These are phyloP conservation scores for Apostasia shenzhenica DNA, from an alignment of 106 monocot genomes.

Conservation along the genomic window DNA sequence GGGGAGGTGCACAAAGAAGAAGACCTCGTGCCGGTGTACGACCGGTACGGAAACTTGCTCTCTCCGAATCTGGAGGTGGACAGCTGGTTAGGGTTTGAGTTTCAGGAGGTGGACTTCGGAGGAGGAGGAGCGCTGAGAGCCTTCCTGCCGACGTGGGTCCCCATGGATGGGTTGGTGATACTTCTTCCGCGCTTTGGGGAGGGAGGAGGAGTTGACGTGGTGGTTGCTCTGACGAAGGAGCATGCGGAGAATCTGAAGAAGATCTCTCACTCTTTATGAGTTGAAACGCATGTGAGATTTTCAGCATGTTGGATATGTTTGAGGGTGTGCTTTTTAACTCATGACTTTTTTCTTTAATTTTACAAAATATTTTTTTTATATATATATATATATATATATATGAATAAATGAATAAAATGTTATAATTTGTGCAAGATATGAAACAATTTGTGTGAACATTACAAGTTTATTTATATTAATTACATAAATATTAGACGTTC, in stretches of 20 bases:
- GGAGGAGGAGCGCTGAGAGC: slow-evolving; percentile 24
- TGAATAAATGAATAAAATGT: no score
- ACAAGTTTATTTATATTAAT: no score
- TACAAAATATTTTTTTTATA: no score
- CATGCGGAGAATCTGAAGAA: slow-evolving; percentile 17
- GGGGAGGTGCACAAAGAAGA: slow-evolving; percentile 22
- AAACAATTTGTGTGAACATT: no score
- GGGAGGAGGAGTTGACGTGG: slow-evolving; percentile 32
- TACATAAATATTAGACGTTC: no score
- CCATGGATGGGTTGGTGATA: slow-evolving; percentile 32
- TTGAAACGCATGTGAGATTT: no score
- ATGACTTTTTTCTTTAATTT: no score
- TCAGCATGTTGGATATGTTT: no score
- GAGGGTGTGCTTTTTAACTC: no score
- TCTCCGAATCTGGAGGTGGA: slow-evolving; percentile 46
- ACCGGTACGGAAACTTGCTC: slow-evolving; percentile 17
- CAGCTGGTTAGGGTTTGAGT: slow-evolving; percentile 53
- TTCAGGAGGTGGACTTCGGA: slow-evolving; percentile 60
- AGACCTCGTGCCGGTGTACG: slow-evolving; percentile 29
- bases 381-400: no score
- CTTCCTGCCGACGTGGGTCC: slow-evolving; percentile 26
- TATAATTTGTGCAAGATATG: no score
- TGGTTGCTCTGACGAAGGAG: slow-evolving; percentile 28
- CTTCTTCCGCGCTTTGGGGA: slow-evolving; percentile 25
- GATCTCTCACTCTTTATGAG: slow-evolving; percentile 30